Evolutionary conservation across 176 grass and related monocot genomes (phyloP), one percentile per base, ranked within the genome.

Genomic region (Ampelocalamus luodianensis): DNA sequence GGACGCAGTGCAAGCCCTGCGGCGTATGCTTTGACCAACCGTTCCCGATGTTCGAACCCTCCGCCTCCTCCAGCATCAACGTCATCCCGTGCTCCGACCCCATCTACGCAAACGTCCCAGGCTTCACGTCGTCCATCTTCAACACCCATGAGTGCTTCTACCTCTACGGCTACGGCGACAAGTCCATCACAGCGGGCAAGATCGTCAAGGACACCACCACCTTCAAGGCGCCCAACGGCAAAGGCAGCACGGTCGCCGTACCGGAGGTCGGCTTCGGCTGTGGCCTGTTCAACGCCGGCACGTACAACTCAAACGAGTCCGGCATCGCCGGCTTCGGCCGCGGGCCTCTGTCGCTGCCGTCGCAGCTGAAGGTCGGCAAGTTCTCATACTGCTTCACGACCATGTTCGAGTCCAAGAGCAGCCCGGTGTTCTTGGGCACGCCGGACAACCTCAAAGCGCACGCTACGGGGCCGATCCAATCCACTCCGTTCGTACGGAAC

Each of bases 331-430:
- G 91, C 22, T 91, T 96, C 36, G 89, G 86, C 15, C 91, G 77
- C 54, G 90, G 91, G 13, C 81, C 80, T 44, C 62, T 89, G 86
- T 93, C 91, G 2, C 59, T 96, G 39, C 83, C 90, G 38, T 91
- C 91, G 15, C 93, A 96, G 72, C 91, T 96, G 8, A 90, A 85
- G 60, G 75, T 89, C 3, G 24, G 46, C 26, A 89, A 82, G 66
- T 93, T 96, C 77, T 96, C 89, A 0, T 55, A 96, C 76, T 93
- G 94, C 87, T 88, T 96, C 77, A 93, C 91, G n/a, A 51, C 91
- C 5, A 50, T 90, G 0, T 20, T 75, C 14, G 71, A 70, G 39
- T 68, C 64, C 3, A 89, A 83, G 55, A 73, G 14, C 26, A 96
- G 94, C 83, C 68, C 91, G 0, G 82, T 93, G 49, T 84, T 96